phyloP scores from a whole-genome alignment of 768 basidiomycete species.

The Grammothele lineata region DNA sequence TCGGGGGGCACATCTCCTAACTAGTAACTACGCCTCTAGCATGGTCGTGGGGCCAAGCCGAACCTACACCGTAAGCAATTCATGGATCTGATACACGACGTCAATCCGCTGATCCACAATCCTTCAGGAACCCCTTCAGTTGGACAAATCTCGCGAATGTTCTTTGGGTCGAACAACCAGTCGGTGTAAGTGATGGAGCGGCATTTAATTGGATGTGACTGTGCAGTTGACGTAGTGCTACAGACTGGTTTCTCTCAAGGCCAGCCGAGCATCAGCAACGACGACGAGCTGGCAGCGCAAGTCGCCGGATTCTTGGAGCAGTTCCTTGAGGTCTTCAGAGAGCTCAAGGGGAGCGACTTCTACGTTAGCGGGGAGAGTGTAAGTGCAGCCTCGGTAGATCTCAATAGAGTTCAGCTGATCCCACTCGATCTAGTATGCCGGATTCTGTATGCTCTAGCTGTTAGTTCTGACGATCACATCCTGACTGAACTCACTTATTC shows the following conservation, averaged over 20 bases:
- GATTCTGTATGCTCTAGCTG: constrained; percentile 15
- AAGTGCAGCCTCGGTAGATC: constrained; percentile 20
- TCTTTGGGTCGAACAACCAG: constrained; percentile 74
- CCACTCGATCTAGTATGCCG: constrained; percentile 24
- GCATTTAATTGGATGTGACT: neutral
- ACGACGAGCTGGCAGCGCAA: constrained; percentile 52
- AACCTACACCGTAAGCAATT: constrained; percentile 40
- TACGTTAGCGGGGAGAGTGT: constrained; percentile 72
- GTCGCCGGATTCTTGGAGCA: constrained; percentile 57
- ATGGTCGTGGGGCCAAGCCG: constrained; percentile 59
- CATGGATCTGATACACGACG: neutral
- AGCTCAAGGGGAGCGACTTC: constrained; percentile 67
- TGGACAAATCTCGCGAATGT: constrained; percentile 76
- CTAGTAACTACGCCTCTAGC: too few species aligned
- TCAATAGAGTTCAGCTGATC: too few species aligned
- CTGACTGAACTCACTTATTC: too few species aligned
- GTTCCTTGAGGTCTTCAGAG: constrained; percentile 66
- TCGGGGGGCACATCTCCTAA: neutral
- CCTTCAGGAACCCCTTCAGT: constrained; percentile 42
- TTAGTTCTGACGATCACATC: too few species aligned
- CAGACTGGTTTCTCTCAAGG: constrained; percentile 70
- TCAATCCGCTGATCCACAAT: neutral
- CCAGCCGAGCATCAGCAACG: constrained; percentile 52
- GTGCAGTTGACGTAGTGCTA: neutral
- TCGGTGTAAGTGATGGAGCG: constrained; percentile 37